Percentiles rank a stretch among this genome's conserved stretches.
Evolutionary conservation across 306 rosid species (phyloP).

Genomic region (Elaeagnus macrophylla): DNA sequence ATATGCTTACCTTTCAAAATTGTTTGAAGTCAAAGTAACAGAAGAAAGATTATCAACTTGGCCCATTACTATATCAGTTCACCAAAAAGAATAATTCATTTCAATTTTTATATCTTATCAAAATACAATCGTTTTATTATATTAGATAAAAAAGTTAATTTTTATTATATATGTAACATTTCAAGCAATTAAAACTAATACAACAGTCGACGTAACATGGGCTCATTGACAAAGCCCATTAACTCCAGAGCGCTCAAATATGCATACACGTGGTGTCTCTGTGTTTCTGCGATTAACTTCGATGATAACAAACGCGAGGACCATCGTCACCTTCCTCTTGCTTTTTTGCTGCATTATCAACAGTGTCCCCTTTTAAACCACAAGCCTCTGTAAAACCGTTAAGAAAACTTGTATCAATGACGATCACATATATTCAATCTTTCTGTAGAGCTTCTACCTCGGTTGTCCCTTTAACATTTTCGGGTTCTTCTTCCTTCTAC

Average conservation of each 20-base stretch:
- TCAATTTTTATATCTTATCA: no score
- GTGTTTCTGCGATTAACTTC: neutral
- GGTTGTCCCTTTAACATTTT: conserved; percentile 22
- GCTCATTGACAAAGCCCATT: neutral
- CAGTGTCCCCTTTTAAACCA: no score
- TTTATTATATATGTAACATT: no score
- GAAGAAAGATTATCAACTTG: no score
- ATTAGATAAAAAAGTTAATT: no score
- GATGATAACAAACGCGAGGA: conserved; percentile 1
- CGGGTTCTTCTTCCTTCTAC: conserved; percentile 12
- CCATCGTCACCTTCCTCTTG: conserved; percentile 3
- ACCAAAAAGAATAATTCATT: no score
- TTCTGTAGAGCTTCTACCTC: conserved; percentile 23
- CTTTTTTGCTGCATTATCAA: no score
- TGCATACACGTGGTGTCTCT: conserved; percentile 6
- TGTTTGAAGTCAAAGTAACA: no score
- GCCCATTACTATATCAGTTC: no score
- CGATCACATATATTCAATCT: conserved; percentile 14
- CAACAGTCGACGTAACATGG: neutral
- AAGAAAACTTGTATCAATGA: neutral
- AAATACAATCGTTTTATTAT: no score
- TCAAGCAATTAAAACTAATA: no score
- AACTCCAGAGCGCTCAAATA: neutral
- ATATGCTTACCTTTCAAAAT: no score
- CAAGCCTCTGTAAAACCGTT: neutral